phyloP scores from a whole-genome alignment of 2,329 filamentous ascomycete genomes.

The Allantophomopsis lycopodina region DNA sequence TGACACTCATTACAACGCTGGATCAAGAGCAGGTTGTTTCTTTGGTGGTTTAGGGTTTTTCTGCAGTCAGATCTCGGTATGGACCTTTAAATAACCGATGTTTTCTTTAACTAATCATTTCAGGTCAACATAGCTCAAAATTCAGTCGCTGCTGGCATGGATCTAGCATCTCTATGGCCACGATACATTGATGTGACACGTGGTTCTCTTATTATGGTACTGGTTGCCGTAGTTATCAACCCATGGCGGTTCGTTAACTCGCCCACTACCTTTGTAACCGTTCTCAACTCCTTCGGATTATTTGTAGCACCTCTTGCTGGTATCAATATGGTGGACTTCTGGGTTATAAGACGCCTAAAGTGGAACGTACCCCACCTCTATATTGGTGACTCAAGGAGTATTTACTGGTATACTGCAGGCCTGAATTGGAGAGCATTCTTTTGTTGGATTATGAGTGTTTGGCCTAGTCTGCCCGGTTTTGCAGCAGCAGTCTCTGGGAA shows the following conservation, averaged over 20 bases:
- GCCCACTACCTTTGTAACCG: not conserved
- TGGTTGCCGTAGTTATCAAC: not conserved
- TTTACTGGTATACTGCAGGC: not conserved
- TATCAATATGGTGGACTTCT: not conserved
- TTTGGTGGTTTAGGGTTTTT: slow-evolving; percentile 30
- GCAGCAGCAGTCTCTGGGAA: slow-evolving; percentile 22
- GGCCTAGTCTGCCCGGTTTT: slow-evolving; percentile 27
- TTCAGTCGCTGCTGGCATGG: slow-evolving; percentile 35
- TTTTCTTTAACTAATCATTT: too few relatives aligned
- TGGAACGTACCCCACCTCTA: not conserved
- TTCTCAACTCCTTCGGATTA: not conserved
- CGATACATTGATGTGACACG: slow-evolving; percentile 32
- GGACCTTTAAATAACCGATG: too few relatives aligned
- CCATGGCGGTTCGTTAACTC: not conserved
- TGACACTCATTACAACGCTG: slow-evolving; percentile 18
- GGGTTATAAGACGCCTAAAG: not conserved
- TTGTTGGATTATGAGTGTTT: slow-evolving; percentile 18
- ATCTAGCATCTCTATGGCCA: slow-evolving; percentile 30
- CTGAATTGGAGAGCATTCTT: not conserved
- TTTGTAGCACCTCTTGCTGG: not conserved
- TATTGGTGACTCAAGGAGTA: slow-evolving; percentile 3
- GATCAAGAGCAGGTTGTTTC: slow-evolving; percentile 28
- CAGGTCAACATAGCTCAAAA: slow-evolving; percentile 32
- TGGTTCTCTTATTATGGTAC: slow-evolving; percentile 26
- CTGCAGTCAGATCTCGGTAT: slow-evolving; percentile 29